These are phyloP conservation scores for Paulownia fortunei DNA, from an alignment of 257 asterid genomes.

Conservation along the genomic window DNA sequence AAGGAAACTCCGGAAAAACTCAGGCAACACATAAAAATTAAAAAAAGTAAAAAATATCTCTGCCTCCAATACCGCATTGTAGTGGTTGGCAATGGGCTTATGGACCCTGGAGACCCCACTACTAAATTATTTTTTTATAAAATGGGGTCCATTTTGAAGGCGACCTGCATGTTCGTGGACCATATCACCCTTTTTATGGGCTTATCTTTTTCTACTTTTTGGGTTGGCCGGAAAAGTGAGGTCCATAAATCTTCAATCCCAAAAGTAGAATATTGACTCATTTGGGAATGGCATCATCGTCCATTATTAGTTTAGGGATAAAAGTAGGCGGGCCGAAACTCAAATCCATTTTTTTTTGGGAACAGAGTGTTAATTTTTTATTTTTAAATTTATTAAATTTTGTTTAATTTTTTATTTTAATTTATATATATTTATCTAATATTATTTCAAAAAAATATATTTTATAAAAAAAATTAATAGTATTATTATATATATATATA, in stretches of 20 bases:
- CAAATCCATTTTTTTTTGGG: no score
- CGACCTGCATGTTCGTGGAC: background rate
- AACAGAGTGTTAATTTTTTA: no score
- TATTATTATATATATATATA: no score
- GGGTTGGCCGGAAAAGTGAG: background rate
- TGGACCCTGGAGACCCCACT: background rate
- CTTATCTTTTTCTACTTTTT: background rate
- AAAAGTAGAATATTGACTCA: background rate
- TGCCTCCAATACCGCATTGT: background rate
- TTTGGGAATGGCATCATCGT: background rate
- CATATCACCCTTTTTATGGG: background rate
- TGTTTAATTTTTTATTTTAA: no score
- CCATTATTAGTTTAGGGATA: no score
- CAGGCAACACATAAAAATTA: background rate
- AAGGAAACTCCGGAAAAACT: no score
- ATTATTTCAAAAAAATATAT: no score
- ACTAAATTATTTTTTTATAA: background rate
- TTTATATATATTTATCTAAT: no score
- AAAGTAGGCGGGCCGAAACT: no score
- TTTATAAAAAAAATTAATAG: no score
- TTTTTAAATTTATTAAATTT: no score
- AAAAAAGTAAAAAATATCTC: background rate
- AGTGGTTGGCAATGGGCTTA: constrained; percentile 11
- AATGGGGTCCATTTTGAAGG: constrained; percentile 25
- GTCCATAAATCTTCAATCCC: background rate